A percentile compares a stretch with the other conserved stretches of the same genome.
Evolutionary conservation across 345 rosid species (phyloP).

Genomic region (Arabidopsis thaliana): TAIR10.1 NC_003074.8:5116501-5117000

Average conservation of each 20-base stretch:
- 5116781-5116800: not conserved
- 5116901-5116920: not conserved
- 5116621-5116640: slow-evolving; percentile 88
- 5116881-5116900: not conserved
- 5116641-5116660: slow-evolving; percentile 88
- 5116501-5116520: not conserved
- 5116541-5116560: slow-evolving; percentile 51
- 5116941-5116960: not conserved
- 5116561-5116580: slow-evolving; percentile 51
- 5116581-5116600: slow-evolving; percentile 71
- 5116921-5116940: slow-evolving; percentile 5
- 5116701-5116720: slow-evolving; percentile 97
- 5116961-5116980: not conserved
- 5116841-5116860: not conserved
- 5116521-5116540: not conserved
- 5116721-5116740: not conserved
- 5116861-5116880: not conserved
- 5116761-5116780: not conserved
- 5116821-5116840: slow-evolving; percentile 7
- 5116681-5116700: slow-evolving; percentile 82
- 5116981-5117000: slow-evolving; percentile 5
- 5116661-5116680: slow-evolving; percentile 76
- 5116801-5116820: slow-evolving; percentile 7
- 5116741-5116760: not conserved
- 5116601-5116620: slow-evolving; percentile 69